These are phyloP conservation scores for Ceratobasidium sp. DNA, from an alignment of 1,284 basidiomycete genomes.

Conservation along the genomic window DNA sequence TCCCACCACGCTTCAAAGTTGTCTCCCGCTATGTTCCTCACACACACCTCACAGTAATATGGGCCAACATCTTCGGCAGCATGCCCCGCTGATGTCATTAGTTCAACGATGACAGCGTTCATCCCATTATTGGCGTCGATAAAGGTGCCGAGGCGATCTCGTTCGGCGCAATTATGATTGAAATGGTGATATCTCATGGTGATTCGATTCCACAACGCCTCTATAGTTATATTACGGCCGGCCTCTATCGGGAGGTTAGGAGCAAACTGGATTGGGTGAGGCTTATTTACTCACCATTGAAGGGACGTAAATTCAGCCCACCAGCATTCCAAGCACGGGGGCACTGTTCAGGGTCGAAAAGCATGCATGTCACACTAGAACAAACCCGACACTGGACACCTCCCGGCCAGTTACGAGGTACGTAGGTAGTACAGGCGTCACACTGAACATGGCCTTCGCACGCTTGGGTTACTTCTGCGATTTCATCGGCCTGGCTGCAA, in stretches of 20 bases:
- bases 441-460: slow-evolving; percentile 29
- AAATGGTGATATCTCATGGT: slow-evolving; percentile 5
- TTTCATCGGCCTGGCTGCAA: slow-evolving; percentile 8
- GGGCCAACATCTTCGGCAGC: slow-evolving; percentile 5
- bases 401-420: slow-evolving; percentile 24
- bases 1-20: slow-evolving; percentile 46
- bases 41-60: slow-evolving; percentile 26
- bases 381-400: slow-evolving; percentile 9
- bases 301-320: neutral
- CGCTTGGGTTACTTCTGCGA: slow-evolving; percentile 23
- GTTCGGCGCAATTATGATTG: slow-evolving; percentile 3
- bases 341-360: slow-evolving; percentile 31
- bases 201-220: slow-evolving; percentile 4
- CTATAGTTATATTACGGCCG: neutral
- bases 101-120: neutral
- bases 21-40: neutral
- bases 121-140: slow-evolving; percentile 10
- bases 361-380: neutral
- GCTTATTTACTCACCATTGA: slow-evolving; percentile 7
- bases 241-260: too few relatives aligned
- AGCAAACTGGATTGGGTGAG: too few relatives aligned
- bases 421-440: slow-evolving; percentile 6
- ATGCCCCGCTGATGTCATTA: slow-evolving; percentile 14
- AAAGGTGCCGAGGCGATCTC: slow-evolving; percentile 3
- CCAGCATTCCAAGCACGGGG: neutral